These are phyloP conservation scores for Peterozyma toletana DNA, from an alignment of 805 yeast genomes.

Conservation along the genomic window DNA sequence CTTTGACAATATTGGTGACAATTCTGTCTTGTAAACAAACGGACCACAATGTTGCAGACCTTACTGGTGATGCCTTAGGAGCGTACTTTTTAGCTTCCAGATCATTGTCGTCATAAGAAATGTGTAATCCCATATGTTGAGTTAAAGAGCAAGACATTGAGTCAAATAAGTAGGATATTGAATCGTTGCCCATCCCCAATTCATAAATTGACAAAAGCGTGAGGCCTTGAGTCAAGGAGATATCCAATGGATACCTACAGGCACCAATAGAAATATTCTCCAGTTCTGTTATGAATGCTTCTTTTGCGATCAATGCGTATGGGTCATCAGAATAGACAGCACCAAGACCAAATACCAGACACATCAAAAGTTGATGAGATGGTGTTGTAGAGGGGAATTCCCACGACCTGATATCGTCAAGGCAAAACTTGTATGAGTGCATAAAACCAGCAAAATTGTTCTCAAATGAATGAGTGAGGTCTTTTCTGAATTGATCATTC, in stretches of 20 bases:
- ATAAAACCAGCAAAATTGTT: slow-evolving; percentile 7
- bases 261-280: slow-evolving; percentile 16
- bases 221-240: slow-evolving; percentile 16
- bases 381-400: slow-evolving; percentile 13
- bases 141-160: slow-evolving; percentile 24
- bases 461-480: slow-evolving; percentile 9
- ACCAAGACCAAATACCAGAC: slow-evolving; percentile 18
- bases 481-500: slow-evolving; percentile 9
- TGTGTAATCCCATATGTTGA: slow-evolving; percentile 27
- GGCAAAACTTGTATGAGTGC: slow-evolving; percentile 11
- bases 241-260: slow-evolving; percentile 15
- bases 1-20: slow-evolving; percentile 16
- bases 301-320: slow-evolving; percentile 4
- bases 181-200: slow-evolving; percentile 20
- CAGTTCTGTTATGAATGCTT: slow-evolving; percentile 18
- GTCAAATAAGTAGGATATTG: slow-evolving; percentile 21
- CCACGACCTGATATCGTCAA: slow-evolving; percentile 10
- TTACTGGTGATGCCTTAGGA: slow-evolving; percentile 17
- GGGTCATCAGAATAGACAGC: slow-evolving; percentile 16
- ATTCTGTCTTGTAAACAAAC: slow-evolving; percentile 24
- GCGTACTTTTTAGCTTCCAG: slow-evolving; percentile 14
- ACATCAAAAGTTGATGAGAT: slow-evolving; percentile 17
- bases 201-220: slow-evolving; percentile 22
- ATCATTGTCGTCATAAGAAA: slow-evolving; percentile 13
- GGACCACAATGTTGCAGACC: slow-evolving; percentile 22